Evolutionary conservation across 129 eudicot species (phyloP), one percentile per base, ranked within the genome.

Genomic region (Arctium minus): DNA sequence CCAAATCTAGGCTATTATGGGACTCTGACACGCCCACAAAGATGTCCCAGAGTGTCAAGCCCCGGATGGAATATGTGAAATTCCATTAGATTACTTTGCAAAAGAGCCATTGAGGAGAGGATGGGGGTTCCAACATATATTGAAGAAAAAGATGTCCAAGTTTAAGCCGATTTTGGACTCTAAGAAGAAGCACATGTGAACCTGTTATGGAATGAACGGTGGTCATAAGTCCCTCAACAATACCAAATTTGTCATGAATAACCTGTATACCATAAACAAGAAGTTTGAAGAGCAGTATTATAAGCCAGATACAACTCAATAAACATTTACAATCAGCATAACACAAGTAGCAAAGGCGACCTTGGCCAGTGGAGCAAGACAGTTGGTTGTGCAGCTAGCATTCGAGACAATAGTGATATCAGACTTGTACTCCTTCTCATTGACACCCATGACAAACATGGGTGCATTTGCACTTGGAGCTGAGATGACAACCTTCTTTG

Each of bases 201-300:
- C 97, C 97, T 39, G 94, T 92, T 1, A 90, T 87, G 74, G 97
- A 82, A 81, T 90, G 94, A 38, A 88, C 92, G 11, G 94, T 88
- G 22, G 94, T 90, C 94, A 90, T 90, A n/a, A 90, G 92, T 60
- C 89, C 97, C 90, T 90, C 94, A 70, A 92, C 94, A 79, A 92
- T 90, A 10, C 97, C 97, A 77, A 92, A 92, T 82, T 77, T 89
- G 73, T 92, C 97, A 87, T 92, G 70, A 50, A 92, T 83, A 79
- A 92, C 94, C 93, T 90, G 82, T 53, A 27, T 48, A 71, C 33
- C 35, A 69, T 8, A n/a, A 69, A 11, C 12, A 73, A 31, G 46
- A 81, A 35, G 22, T 29, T 46, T n/a, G 1, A 70, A 80, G 11
- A 18, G 29, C 37, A 11, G 31, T 68, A 13, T 67, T 67, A 60